phyloP scores from a whole-genome alignment of 805 yeast genomes.

The Vanderwaltozyma polyspora region DNA sequence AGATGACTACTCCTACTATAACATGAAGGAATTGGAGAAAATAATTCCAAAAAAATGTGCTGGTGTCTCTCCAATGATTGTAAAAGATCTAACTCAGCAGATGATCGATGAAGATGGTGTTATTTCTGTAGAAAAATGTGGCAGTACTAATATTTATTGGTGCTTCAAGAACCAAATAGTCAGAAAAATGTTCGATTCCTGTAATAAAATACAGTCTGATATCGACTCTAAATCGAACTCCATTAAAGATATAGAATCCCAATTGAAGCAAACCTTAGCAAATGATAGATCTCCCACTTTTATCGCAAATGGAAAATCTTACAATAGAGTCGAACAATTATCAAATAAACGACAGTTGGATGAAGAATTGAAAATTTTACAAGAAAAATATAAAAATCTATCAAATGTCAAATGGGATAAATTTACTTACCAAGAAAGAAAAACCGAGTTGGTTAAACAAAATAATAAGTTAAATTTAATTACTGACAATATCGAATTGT shows the following conservation, averaged over 20 bases:
- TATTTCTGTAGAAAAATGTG: slow-evolving; percentile 43
- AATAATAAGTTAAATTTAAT: slow-evolving; percentile 7
- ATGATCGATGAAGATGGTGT: slow-evolving; percentile 39
- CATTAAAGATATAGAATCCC: background rate
- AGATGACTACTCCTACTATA: slow-evolving; percentile 32
- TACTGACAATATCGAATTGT: slow-evolving; percentile 34
- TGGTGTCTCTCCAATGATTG: slow-evolving; percentile 43
- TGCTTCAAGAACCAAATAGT: slow-evolving; percentile 26
- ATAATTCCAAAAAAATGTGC: slow-evolving; percentile 33
- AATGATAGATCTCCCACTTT: slow-evolving; percentile 1
- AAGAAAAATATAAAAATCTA: background rate
- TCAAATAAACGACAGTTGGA: slow-evolving; percentile 6
- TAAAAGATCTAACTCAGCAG: slow-evolving; percentile 37
- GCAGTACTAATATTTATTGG: slow-evolving; percentile 42
- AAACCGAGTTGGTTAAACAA: slow-evolving; percentile 1
- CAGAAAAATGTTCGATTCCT: slow-evolving; percentile 8
- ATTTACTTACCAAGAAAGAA: slow-evolving; percentile 6
- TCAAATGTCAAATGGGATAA: slow-evolving; percentile 14
- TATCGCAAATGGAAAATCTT: background rate
- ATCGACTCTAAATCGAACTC: slow-evolving; percentile 6
- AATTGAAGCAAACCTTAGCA: background rate
- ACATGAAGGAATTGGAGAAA: slow-evolving; percentile 41
- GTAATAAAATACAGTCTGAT: slow-evolving; percentile 4
- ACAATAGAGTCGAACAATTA: slow-evolving; percentile 3
- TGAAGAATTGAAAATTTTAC: slow-evolving; percentile 4